phyloP scores from a whole-genome alignment of 83 land plant genomes.

The Picea mariana region DNA sequence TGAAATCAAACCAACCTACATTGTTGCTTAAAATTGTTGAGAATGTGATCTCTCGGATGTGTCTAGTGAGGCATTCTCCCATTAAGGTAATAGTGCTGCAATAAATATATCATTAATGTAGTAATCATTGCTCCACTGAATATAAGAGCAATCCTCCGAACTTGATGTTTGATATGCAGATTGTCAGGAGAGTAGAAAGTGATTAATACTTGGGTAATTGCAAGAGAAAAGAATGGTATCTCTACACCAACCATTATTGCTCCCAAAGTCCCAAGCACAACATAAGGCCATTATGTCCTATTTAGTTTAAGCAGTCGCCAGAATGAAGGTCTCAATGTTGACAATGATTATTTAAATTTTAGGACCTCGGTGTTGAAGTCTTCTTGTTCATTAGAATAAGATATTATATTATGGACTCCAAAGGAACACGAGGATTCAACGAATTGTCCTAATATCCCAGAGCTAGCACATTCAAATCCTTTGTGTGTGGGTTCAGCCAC shows the following conservation, averaged over 20 bases:
- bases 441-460: neutral
- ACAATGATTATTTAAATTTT: neutral
- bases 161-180: slow-evolving; percentile 36
- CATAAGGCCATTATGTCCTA: slow-evolving; percentile 55
- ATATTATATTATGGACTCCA: slow-evolving; percentile 8
- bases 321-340: slow-evolving; percentile 29
- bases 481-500: neutral
- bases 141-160: slow-evolving; percentile 26
- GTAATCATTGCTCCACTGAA: slow-evolving; percentile 40
- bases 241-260: slow-evolving; percentile 50
- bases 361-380: neutral
- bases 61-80: slow-evolving; percentile 56
- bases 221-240: slow-evolving; percentile 54
- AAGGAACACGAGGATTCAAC: slow-evolving; percentile 7
- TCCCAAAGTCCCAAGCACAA: slow-evolving; percentile 44
- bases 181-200: slow-evolving; percentile 46
- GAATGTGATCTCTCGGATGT: slow-evolving; percentile 51
- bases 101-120: slow-evolving; percentile 35
- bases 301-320: slow-evolving; percentile 43
- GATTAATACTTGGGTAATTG: slow-evolving; percentile 36
- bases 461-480: neutral
- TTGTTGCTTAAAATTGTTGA: slow-evolving; percentile 59
- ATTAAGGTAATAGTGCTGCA: slow-evolving; percentile 58
- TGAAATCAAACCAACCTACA: slow-evolving; percentile 65
- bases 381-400: slow-evolving; percentile 9